Percentiles rank a stretch among this genome's conserved stretches.
Evolutionary conservation across 176 grass and related monocot genomes (phyloP).

Genomic region (Ensete glaucum): DNA sequence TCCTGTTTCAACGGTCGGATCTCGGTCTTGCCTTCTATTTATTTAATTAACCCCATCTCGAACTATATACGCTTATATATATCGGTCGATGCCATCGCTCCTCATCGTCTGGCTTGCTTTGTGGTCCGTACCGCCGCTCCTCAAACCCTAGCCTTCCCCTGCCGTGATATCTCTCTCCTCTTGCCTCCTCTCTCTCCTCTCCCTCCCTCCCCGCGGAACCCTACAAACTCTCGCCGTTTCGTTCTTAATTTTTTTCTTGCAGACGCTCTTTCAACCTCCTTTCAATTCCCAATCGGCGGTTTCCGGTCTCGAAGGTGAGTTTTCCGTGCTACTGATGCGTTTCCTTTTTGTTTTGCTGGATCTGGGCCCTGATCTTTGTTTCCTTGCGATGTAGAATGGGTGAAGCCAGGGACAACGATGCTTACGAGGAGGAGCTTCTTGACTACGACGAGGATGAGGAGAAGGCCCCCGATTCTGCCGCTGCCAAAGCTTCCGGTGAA

Average conservation of each 20-base stretch:
- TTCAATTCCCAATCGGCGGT: not conserved
- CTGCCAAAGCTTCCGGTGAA: constrained; percentile 59
- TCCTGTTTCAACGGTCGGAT: no score
- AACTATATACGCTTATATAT: no score
- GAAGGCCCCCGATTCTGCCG: constrained; percentile 60
- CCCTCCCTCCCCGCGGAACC: not conserved
- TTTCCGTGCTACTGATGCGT: not conserved
- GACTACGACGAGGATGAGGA: constrained; percentile 98
- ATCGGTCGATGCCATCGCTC: no score
- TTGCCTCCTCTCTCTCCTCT: not conserved
- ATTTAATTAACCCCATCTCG: no score
- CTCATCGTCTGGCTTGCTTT: not conserved
- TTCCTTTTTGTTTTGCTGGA: not conserved
- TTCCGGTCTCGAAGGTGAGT: not conserved
- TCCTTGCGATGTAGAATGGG: constrained; percentile 45
- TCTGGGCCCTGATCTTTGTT: not conserved
- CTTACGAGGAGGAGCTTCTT: constrained; percentile 96
- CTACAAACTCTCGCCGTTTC: not conserved
- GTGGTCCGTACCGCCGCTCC: not conserved
- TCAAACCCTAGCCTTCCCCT: not conserved
- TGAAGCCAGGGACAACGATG: constrained; percentile 78
- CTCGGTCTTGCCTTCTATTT: no score
- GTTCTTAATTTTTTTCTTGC: not conserved
- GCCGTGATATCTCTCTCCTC: not conserved
- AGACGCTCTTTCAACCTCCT: not conserved